phyloP scores from a whole-genome alignment of 176 grass and related monocot species.

The Lolium multiflorum region DNA sequence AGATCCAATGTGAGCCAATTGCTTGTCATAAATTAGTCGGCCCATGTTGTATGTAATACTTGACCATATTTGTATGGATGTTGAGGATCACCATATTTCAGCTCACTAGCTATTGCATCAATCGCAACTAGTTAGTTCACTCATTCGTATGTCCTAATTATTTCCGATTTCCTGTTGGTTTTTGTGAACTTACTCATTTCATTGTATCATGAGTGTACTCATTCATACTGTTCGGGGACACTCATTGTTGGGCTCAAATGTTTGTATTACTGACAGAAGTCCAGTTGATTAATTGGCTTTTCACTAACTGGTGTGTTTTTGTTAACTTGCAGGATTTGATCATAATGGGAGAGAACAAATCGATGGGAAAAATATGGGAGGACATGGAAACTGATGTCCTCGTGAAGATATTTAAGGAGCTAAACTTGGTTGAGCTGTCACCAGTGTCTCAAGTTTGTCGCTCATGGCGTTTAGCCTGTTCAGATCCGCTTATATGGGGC shows the following conservation, averaged over 20 bases:
- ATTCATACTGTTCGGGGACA: slow-evolving; percentile 1
- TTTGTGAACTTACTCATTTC: slow-evolving; percentile 4
- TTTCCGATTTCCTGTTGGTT: not conserved
- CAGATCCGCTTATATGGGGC: slow-evolving; percentile 95
- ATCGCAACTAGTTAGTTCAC: too few species aligned
- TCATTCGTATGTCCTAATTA: too few species aligned
- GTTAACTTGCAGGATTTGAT: slow-evolving; percentile 42
- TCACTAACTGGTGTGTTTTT: slow-evolving; percentile 33
- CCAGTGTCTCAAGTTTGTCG: slow-evolving; percentile 85
- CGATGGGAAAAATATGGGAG: slow-evolving; percentile 87
- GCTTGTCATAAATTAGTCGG: not conserved
- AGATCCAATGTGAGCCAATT: slow-evolving; percentile 16
- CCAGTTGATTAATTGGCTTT: not conserved
- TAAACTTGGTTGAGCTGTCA: slow-evolving; percentile 88
- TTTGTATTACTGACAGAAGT: slow-evolving; percentile 11
- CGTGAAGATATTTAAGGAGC: slow-evolving; percentile 95
- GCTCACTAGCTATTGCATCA: not conserved
- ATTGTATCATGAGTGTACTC: not conserved
- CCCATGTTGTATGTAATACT: not conserved
- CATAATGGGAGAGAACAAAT: slow-evolving; percentile 82
- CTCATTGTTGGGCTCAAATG: not conserved
- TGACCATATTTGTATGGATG: not conserved
- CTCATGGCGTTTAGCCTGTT: slow-evolving; percentile 81
- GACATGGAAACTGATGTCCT: slow-evolving; percentile 99
- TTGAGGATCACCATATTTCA: not conserved